Evolutionary conservation across 2,329 filamentous ascomycete species (phyloP).

Genomic region (Aspergillus neoniger): DNA sequence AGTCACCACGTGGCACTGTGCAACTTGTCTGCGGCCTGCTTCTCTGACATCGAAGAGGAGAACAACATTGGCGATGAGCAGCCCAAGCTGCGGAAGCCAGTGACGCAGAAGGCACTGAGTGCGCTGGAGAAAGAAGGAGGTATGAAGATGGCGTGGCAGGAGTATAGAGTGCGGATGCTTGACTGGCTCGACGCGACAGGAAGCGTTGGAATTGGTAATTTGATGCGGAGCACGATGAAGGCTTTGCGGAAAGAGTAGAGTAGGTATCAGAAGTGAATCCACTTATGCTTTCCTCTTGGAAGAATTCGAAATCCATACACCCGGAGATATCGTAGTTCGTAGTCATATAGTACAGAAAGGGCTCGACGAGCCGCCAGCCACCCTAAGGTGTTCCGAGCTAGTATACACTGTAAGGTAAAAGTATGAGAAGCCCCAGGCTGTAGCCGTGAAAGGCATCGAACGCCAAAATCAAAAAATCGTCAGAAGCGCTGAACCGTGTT

Average conservation of each 20-base stretch:
- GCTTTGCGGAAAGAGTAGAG: slow-evolving; percentile 59
- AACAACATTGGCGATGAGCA: slow-evolving; percentile 25
- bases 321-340: background rate
- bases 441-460: background rate
- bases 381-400: background rate
- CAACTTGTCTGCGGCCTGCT: slow-evolving; percentile 50
- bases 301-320: background rate
- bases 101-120: slow-evolving; percentile 67
- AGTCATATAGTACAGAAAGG: background rate
- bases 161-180: slow-evolving; percentile 74
- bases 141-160: slow-evolving; percentile 67
- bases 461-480: background rate
- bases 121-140: slow-evolving; percentile 67
- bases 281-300: background rate
- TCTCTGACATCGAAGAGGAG: slow-evolving; percentile 52
- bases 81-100: slow-evolving; percentile 52
- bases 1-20: slow-evolving; percentile 50
- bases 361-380: background rate
- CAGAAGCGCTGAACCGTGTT: slow-evolving; percentile 54
- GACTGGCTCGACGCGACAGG: slow-evolving; percentile 66
- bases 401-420: background rate
- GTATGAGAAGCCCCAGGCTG: background rate
- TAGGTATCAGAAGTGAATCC: background rate
- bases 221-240: slow-evolving; percentile 83
- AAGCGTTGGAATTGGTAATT: slow-evolving; percentile 64